Evolutionary conservation across 805 yeast species (phyloP), one percentile per base, ranked within the genome.

Genomic region (Nakazawaea wyomingensis): DNA sequence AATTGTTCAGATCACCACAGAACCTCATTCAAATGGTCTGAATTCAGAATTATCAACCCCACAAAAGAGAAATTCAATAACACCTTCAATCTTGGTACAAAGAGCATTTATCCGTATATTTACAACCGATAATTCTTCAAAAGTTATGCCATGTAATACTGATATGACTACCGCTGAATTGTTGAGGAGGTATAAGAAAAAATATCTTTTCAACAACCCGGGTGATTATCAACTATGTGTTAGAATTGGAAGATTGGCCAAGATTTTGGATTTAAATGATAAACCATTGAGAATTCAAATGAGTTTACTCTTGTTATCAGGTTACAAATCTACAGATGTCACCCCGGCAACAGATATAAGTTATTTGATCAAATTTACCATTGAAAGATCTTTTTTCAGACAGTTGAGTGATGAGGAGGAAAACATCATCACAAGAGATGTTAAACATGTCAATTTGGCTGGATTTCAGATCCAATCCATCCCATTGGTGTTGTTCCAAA

Each of bases 281-380:
- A 76, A 73, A 47, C 96, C 96, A 0, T 69, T 90, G 31, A 72
- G 78, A 45, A 80, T 86, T 44, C 96, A 89, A 60, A 72, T 82
- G 53, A 82, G 84, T 36, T 61, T 89, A 39, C 60, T 90, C 22
- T 65, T 82, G 45, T 64, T 86, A 32, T 82, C 86, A 55, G 98
- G 97, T 4, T 90, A 84, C 55, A 72, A 76, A 3, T 85, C 81
- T 37, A 69, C 76, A n/a, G 82, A 80, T 49, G 84, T 80, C 39
- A 72, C 89, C 47, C 96, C 95, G 26, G 71, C 95, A 47, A 89
- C 85, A 44, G 97, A 90, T 61, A 62, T 89, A 48, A 80, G 89
- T 39, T 87, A 80, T 54, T 68, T 90, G 34, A 86, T 89, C 63
- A 85, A 87, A 50, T 88, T 90, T 58, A 80, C 82, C 24, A 74